phyloP scores from a whole-genome alignment of 2,329 filamentous ascomycete genomes.

The Cephalotrichum gorgonifer region DNA sequence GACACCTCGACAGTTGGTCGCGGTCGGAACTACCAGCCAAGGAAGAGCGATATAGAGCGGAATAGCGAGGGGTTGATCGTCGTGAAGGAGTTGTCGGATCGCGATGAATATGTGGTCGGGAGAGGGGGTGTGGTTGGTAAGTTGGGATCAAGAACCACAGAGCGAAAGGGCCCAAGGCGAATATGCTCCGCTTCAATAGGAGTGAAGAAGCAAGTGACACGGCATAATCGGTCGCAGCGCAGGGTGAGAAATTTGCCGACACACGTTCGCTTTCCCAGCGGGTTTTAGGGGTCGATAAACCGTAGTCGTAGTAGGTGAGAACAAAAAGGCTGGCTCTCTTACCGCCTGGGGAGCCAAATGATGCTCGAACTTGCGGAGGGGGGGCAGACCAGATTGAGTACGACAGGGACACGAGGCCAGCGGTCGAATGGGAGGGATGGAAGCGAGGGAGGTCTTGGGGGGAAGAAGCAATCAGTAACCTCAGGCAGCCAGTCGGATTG shows the following conservation, averaged over 20 bases:
- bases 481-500: not conserved
- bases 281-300: not conserved
- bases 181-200: conserved; percentile 2
- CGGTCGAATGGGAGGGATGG: not conserved
- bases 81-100: not conserved
- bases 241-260: not conserved
- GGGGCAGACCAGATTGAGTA: not conserved
- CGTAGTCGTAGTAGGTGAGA: not conserved
- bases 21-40: not conserved
- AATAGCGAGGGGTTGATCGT: not conserved
- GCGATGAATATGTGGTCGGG: not conserved
- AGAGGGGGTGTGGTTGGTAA: not conserved
- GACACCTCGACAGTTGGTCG: not conserved
- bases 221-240: conserved; percentile 1
- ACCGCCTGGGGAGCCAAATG: not conserved
- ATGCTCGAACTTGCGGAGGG: not conserved
- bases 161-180: not conserved
- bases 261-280: not conserved
- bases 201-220: not conserved
- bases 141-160: not conserved
- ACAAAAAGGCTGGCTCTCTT: not conserved
- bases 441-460: not conserved
- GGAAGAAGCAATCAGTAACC: not conserved
- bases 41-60: not conserved
- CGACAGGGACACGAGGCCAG: not conserved